Percentiles rank a stretch among this genome's conserved stretches.
These are phyloP conservation scores for Mrakia frigida DNA, from an alignment of 768 basidiomycete genomes.

Conservation along the genomic window DNA sequence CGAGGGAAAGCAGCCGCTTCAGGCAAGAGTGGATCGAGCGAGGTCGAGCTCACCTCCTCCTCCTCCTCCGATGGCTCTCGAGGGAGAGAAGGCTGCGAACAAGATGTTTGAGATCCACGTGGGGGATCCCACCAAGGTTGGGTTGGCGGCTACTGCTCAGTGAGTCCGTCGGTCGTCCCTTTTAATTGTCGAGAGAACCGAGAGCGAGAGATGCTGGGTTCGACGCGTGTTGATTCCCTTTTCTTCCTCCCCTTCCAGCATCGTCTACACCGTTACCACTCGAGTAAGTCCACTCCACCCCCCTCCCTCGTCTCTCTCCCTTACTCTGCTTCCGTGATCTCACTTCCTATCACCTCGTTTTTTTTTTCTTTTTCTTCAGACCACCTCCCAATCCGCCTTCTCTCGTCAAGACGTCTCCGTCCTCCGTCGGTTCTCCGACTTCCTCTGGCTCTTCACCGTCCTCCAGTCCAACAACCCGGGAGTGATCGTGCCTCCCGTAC, in stretches of 20 bases:
- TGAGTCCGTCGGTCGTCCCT: no score
- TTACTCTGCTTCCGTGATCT: neutral
- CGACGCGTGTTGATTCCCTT: neutral
- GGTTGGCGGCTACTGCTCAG: conserved; percentile 88
- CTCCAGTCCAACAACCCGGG: conserved; percentile 88
- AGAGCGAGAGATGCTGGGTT: no score
- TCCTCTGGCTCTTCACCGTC: conserved; percentile 90
- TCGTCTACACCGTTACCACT: conserved; percentile 94
- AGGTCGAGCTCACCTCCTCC: neutral
- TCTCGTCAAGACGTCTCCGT: conserved; percentile 83
- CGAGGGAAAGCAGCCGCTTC: neutral
- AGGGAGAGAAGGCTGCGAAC: conserved; percentile 16
- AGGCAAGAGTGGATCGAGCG: neutral
- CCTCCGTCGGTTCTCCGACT: conserved; percentile 94
- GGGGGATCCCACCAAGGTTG: conserved; percentile 95
- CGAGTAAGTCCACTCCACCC: neutral
- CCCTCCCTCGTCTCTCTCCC: no score
- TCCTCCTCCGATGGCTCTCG: neutral
- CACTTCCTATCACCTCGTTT: no score
- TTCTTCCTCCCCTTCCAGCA: conserved; percentile 41
- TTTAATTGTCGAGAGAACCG: no score
- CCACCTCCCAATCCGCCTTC: conserved; percentile 69
- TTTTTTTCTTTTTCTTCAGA: conserved; percentile 48
- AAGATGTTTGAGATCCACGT: conserved; percentile 81
- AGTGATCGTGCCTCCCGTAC: conserved; percentile 91